Evolutionary conservation across 257 asterid genomes (phyloP), one percentile per base, ranked within the genome.

Genomic region (Schizonepeta tenuifolia): DNA sequence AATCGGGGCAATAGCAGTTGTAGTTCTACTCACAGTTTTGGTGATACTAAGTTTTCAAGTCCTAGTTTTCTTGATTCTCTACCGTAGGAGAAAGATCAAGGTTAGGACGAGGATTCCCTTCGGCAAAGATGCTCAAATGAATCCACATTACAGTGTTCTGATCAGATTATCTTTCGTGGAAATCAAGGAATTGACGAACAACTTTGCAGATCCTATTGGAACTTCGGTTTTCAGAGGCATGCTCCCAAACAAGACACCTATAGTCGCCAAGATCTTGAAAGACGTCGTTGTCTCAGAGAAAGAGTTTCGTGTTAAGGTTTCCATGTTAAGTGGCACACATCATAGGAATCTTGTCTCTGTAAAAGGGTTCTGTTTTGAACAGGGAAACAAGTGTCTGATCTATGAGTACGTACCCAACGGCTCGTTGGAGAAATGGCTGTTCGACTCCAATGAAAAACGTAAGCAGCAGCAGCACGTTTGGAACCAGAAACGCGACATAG

Each of bases 321-420:
- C 89, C 54, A 77, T 69, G 7, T 59, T 88, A 67, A 86, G 91
- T 17, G 91, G 89, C 70, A 88, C 83, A 0, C 95, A 88, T 67
- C 95, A 88, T 50, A 75, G 91, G 15, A 88, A 88, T 57, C 79
- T 88, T 7, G 87, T 53, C 9, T 80, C 95, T 0, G 58, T 88
- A 0, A 88, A 86, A 73, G 95, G 91, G 10, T 88, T 88, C 67
- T 86, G 95, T 22, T 88, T 72, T 26, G 95, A 88, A 9, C 68
- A 68, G 15, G 78, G 73, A 44, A 83, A 81, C 70, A 88, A 88
- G 75, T 8, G 79, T 31, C 82, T 86, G 22, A 71, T 88, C 6
- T 88, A 86, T 12, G 91, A 88, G 82, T 79, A 75, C n/a, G 83
- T 86, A 9, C 77, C 83, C 0, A 79, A 84, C 41, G 95, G 92